Base-by-base conservation (phyloP, 257 asterid species). In the Plantago major region DNA sequence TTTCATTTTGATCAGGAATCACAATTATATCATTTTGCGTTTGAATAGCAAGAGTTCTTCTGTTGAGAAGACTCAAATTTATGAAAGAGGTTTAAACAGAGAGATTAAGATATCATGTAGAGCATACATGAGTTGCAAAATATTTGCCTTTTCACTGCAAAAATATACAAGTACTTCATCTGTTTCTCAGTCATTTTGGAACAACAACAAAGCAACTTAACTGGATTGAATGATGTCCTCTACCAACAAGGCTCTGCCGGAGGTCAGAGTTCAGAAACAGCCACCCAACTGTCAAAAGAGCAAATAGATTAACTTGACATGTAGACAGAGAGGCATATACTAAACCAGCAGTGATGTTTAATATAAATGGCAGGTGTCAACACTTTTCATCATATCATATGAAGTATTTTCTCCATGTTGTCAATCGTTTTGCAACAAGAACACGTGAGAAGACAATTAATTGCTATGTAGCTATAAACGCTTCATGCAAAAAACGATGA, bases 201-300 rank as follows among this genome's bases (percentile, higher is more conserved):
- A 50, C 6, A 28, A 50, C 38, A 63, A 18, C 61, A 65, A 60
- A 55, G 33, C 60, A 19, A 44, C 28, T 10, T 17, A 12, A 42
- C 67, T 57, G 52, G 62, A 63, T 72, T 44, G 51, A 55, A 49
- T 47, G 67, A 9, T 17, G 44, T 50, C 42, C 62, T 61, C 65
- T 51, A 66, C 46, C 28, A 33, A 51, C 74, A 66, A 46, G 43
- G 59, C 42, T 63, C 64, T 11, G 16, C 10, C 22, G 48, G 30
- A 33, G 42, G 69, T 12, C 58, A 7, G 58, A 4, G 12, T 28
- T 86, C 86, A 92, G 74, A 78, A 2, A 66, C 87, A 84, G 66
- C 96, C 99, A 68, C 97, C 97, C 88, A 89, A 77, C 98, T 92
- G 95, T 69, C 68, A 81, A 67, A 65, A 42, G 18, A 40, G 42